Percentiles rank a stretch among this genome's conserved stretches.
Evolutionary conservation across 2,329 filamentous ascomycete species (phyloP).

Genomic region (Capronia epimyces): DNA sequence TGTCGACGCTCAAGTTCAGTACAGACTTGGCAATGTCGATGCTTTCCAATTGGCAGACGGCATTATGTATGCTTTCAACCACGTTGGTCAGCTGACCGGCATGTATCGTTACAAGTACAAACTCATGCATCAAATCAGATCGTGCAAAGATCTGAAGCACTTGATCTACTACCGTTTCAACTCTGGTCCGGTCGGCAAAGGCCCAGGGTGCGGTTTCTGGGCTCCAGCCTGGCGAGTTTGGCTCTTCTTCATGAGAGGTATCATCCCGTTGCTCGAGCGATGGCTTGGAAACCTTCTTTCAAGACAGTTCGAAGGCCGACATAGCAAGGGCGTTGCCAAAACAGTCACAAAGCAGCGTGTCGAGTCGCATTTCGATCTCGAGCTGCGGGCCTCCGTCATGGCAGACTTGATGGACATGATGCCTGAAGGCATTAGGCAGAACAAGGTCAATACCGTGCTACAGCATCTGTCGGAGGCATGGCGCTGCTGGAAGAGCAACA

Average conservation of each 20-base stretch:
- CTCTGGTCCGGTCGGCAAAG: conserved; percentile 91
- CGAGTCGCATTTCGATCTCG: conserved; percentile 95
- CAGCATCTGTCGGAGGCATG: conserved; percentile 97
- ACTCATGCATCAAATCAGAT: conserved; percentile 98
- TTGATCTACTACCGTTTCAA: conserved; percentile 99
- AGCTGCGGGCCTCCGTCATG: conserved; percentile 97
- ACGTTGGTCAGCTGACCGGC: conserved; percentile 93
- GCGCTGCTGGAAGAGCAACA: conserved; percentile 99
- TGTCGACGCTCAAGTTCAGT: conserved; percentile 97
- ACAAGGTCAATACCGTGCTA: conserved; percentile 95
- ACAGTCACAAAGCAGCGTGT: conserved; percentile 99
- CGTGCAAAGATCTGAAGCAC: conserved; percentile 98
- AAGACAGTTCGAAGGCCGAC: conserved; percentile 94
- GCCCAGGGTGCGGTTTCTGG: conserved; percentile 98
- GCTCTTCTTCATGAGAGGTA: conserved; percentile 98
- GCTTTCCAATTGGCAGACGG: conserved; percentile 97
- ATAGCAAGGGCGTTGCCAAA: conserved; percentile 98
- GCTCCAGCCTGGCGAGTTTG: conserved; percentile 97
- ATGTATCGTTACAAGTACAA: conserved; percentile 99
- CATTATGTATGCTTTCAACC: conserved; percentile 99
- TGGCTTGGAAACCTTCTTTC: conserved; percentile 97
- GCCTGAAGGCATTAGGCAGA: conserved; percentile 99
- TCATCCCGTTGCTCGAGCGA: conserved; percentile 90
- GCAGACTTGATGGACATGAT: conserved; percentile 99
- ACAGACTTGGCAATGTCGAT: conserved; percentile 94